A percentile compares a stretch with the other conserved stretches of the same genome.
phyloP scores from a whole-genome alignment of 345 rosid genomes.

The Isatis tinctoria region DNA sequence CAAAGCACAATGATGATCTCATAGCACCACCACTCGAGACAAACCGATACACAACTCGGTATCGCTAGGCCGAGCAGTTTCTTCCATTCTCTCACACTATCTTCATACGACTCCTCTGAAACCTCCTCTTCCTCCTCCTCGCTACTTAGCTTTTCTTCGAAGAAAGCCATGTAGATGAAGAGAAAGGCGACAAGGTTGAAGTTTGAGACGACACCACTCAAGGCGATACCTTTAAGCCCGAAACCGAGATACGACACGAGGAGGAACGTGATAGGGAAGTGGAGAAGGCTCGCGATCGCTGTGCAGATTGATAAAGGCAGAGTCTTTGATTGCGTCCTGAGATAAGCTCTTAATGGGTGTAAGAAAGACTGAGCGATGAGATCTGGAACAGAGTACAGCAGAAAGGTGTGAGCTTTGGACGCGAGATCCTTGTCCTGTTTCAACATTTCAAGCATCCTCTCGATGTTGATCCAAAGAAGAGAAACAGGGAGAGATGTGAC shows the following conservation, averaged over 20 bases:
- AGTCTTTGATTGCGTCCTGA: constrained; percentile 72
- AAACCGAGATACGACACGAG: constrained; percentile 48
- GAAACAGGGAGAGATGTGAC: constrained; percentile 58
- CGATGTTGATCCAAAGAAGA: constrained; percentile 75
- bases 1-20: constrained; percentile 33
- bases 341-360: constrained; percentile 83
- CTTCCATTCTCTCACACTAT: constrained; percentile 20
- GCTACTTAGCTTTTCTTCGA: constrained; percentile 23
- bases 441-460: constrained; percentile 45
- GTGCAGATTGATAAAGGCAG: constrained; percentile 70
- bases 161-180: constrained; percentile 49
- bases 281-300: constrained; percentile 49
- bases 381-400: constrained; percentile 74
- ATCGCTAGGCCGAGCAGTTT: constrained; percentile 6
- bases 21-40: constrained; percentile 34
- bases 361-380: constrained; percentile 70
- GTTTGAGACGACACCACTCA: constrained; percentile 67
- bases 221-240: constrained; percentile 72
- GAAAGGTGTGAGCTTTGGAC: constrained; percentile 55
- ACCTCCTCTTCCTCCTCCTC: constrained; percentile 44
- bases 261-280: constrained; percentile 58
- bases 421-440: constrained; percentile 66
- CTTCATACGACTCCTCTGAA: constrained; percentile 16
- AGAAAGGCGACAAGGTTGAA: constrained; percentile 56
- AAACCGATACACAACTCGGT: constrained; percentile 29